Conservation (phyloP, 1,139 yeast species). For the Waltiozyma sp. region DNA sequence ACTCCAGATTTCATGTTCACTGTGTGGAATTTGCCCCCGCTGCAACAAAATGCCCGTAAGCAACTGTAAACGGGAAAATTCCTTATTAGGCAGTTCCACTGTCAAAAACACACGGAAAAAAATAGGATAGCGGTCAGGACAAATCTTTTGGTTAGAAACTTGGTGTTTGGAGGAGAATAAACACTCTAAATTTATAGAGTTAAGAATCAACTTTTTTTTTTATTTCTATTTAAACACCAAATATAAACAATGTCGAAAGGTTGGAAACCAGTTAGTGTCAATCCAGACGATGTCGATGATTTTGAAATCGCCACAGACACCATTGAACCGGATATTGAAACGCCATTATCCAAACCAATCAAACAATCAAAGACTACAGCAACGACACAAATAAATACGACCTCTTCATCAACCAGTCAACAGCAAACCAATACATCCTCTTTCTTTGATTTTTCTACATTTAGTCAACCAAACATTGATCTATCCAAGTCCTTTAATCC, state of each 20-base stretch:
- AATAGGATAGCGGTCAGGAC: too few relatives aligned
- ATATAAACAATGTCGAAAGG: neutral
- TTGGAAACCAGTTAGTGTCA: conserved; percentile 19
- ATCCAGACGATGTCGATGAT: conserved; percentile 23
- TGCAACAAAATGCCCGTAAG: too few relatives aligned
- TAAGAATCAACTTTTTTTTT: too few relatives aligned
- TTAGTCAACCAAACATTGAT: conserved; percentile 16
- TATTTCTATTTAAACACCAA: neutral
- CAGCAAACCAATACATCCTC: conserved; percentile 7
- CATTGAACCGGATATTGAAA: conserved; percentile 15
- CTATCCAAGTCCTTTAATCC: conserved; percentile 15
- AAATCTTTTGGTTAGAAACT: too few relatives aligned
- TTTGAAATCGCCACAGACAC: conserved; percentile 27
- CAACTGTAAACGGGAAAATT: neutral
- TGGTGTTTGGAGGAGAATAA: too few relatives aligned
- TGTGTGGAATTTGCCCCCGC: neutral
- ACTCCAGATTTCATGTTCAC: neutral
- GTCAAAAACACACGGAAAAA: neutral
- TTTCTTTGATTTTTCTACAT: conserved; percentile 17
- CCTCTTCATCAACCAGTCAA: too few relatives aligned
- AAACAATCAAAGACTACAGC: conserved; percentile 4
- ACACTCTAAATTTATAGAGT: too few relatives aligned
- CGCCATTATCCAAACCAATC: conserved; percentile 3
- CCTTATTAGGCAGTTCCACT: neutral
- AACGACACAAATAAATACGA: too few relatives aligned